A percentile compares a stretch with the other conserved stretches of the same genome.
Evolutionary conservation across 441 rosid genomes (phyloP).

Genomic region (Rhodomyrtus psidioides): DNA sequence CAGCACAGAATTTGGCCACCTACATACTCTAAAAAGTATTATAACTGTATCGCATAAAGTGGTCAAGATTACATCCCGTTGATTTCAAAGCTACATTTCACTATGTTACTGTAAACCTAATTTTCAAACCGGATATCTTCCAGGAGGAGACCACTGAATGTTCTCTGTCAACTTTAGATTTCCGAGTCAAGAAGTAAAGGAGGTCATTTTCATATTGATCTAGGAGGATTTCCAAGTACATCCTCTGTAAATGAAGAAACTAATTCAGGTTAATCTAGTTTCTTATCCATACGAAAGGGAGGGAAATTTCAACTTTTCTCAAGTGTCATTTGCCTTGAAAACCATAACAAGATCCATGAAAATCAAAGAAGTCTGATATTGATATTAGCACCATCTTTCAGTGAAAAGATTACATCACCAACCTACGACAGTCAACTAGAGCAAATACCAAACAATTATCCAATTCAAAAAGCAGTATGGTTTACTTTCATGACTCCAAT

Average conservation of each 20-base stretch:
- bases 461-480: background rate
- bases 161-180: background rate
- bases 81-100: background rate
- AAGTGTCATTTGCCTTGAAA: background rate
- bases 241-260: background rate
- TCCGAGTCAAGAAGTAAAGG: background rate
- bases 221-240: background rate
- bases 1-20: slow-evolving; percentile 53
- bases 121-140: background rate
- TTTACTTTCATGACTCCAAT: background rate
- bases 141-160: background rate
- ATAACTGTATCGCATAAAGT: background rate
- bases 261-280: background rate
- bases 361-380: background rate
- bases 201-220: background rate
- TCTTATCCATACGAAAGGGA: background rate
- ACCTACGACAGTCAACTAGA: background rate
- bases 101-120: too few species aligned
- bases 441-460: background rate
- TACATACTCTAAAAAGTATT: background rate
- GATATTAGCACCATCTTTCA: background rate
- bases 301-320: background rate
- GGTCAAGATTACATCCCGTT: background rate
- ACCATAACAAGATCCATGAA: background rate
- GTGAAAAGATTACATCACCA: background rate